Evolutionary conservation across 768 basidiomycete species (phyloP).

Genomic region (Lactarius psammicola): DNA sequence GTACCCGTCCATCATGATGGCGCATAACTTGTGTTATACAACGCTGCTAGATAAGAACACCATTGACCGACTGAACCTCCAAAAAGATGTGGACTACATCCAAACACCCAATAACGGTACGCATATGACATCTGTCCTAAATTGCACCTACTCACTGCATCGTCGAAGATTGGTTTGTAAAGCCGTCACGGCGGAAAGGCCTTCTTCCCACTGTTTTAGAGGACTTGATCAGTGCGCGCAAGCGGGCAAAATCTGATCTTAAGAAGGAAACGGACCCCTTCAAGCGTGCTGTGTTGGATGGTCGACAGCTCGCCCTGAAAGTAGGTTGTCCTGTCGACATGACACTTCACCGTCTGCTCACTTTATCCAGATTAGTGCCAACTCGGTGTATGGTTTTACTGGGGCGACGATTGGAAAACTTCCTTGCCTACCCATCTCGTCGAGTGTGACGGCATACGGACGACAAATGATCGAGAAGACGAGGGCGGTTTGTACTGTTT

Average conservation of each 20-base stretch:
- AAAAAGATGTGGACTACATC: slow-evolving; percentile 87
- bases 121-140: slow-evolving; percentile 19
- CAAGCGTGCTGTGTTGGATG: slow-evolving; percentile 94
- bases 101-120: slow-evolving; percentile 94
- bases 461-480: slow-evolving; percentile 99
- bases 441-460: slow-evolving; percentile 92
- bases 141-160: slow-evolving; percentile 6
- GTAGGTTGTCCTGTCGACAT: slow-evolving; percentile 39
- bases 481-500: slow-evolving; percentile 58
- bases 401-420: slow-evolving; percentile 97
- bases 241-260: slow-evolving; percentile 91
- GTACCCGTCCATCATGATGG: slow-evolving; percentile 99
- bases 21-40: slow-evolving; percentile 97
- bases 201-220: slow-evolving; percentile 89
- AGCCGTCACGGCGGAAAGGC: slow-evolving; percentile 72
- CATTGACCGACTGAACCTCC: slow-evolving; percentile 72
- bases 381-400: slow-evolving; percentile 98
- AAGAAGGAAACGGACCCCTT: slow-evolving; percentile 98
- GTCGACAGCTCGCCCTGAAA: slow-evolving; percentile 95
- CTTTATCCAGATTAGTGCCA: slow-evolving; percentile 82
- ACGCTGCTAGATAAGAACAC: slow-evolving; percentile 82
- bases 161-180: slow-evolving; percentile 78
- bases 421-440: slow-evolving; percentile 94
- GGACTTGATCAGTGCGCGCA: slow-evolving; percentile 89
- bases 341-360: not conserved